Evolutionary conservation across 345 rosid species (phyloP).

Genomic region (Turnera subulata): DNA sequence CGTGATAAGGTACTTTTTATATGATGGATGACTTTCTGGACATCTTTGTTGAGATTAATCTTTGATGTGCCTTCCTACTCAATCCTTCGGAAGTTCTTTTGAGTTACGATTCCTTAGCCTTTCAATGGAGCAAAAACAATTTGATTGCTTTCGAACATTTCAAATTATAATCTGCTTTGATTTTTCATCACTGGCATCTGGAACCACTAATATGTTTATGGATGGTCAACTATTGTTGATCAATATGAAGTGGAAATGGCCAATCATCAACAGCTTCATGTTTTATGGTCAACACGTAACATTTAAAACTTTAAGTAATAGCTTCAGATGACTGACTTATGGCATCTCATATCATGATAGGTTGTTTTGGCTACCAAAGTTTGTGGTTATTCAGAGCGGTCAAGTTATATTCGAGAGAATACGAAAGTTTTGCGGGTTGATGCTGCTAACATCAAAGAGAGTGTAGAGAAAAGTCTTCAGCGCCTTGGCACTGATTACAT

Average conservation of each 20-base stretch:
- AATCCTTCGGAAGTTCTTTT: background rate
- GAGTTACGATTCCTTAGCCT: background rate
- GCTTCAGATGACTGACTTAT: background rate
- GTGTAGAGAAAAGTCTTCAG: constrained; percentile 92
- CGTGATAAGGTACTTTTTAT: constrained; percentile 69
- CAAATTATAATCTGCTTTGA: too few species aligned
- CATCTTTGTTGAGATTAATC: background rate
- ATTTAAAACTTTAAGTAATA: constrained; percentile 7
- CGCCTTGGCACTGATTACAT: constrained; percentile 89
- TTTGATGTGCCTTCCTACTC: background rate
- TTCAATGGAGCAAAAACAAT: too few species aligned
- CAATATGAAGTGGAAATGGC: too few species aligned
- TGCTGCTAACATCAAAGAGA: constrained; percentile 83
- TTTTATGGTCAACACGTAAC: background rate
- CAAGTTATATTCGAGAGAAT: constrained; percentile 55
- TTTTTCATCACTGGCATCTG: too few species aligned
- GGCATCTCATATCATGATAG: constrained; percentile 32
- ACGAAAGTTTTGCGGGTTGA: constrained; percentile 65
- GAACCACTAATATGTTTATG: too few species aligned
- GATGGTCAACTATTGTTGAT: background rate
- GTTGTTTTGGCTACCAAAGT: constrained; percentile 92
- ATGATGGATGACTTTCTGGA: background rate
- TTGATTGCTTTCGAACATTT: too few species aligned
- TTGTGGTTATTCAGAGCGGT: constrained; percentile 67
- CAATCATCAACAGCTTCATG: background rate